Percentiles rank a stretch among this genome's conserved stretches.
Evolutionary conservation across 2,329 filamentous ascomycete species (phyloP).

Genomic region (Ophiostoma himal-ulmi): DNA sequence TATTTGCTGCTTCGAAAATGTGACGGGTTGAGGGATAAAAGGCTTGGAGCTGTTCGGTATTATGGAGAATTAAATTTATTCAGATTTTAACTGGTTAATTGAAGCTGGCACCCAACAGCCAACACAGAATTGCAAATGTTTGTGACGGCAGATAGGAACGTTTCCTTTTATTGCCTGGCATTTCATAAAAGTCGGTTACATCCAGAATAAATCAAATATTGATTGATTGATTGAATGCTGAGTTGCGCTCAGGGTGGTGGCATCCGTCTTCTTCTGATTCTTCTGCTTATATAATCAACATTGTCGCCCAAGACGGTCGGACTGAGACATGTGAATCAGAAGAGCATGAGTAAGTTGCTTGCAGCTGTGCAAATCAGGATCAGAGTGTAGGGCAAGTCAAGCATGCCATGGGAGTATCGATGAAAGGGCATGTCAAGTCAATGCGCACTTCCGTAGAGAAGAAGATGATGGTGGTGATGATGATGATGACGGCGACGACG

Average conservation of each 20-base stretch:
- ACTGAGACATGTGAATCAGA: background rate
- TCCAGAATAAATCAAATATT: no score
- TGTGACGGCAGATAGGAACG: no score
- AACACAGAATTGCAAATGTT: background rate
- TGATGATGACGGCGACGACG: background rate
- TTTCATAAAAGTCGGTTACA: no score
- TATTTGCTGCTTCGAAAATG: slow-evolving; percentile 23
- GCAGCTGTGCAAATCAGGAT: background rate
- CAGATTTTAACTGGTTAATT: background rate
- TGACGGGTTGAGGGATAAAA: slow-evolving; percentile 30
- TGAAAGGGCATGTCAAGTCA: background rate
- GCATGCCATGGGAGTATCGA: background rate
- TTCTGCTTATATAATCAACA: background rate
- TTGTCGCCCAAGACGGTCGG: background rate
- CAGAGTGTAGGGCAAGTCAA: background rate
- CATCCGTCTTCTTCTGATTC: background rate
- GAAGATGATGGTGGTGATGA: background rate
- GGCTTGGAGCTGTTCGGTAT: slow-evolving; percentile 28
- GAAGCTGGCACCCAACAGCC: background rate
- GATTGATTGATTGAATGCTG: no score
- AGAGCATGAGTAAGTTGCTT: background rate
- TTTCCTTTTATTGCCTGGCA: no score
- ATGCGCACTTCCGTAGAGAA: no score
- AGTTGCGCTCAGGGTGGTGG: background rate
- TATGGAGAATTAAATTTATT: slow-evolving; percentile 23